A percentile compares a stretch with the other conserved stretches of the same genome.
Evolutionary conservation across 768 basidiomycete species (phyloP).

Genomic region (Russula sp.): DNA sequence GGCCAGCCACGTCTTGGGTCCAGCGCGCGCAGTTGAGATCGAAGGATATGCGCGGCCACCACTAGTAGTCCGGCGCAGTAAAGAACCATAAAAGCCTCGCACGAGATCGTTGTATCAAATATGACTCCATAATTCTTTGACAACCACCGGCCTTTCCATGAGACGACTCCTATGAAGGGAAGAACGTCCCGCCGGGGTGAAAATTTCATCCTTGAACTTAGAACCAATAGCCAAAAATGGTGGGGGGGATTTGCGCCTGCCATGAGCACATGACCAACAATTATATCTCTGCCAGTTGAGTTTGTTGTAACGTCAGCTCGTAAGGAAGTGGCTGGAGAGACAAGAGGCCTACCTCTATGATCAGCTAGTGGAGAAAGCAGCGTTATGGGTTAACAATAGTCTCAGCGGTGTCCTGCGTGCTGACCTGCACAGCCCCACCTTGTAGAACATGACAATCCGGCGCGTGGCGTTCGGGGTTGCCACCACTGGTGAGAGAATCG

Average conservation of each 20-base stretch:
- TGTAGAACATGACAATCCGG: neutral
- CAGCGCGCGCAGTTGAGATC: conserved; percentile 3
- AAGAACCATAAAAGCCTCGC: neutral
- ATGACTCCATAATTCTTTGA: neutral
- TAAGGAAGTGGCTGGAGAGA: no score
- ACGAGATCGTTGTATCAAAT: neutral
- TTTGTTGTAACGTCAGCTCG: no score
- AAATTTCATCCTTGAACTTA: neutral
- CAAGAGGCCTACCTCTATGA: no score
- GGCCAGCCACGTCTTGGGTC: neutral
- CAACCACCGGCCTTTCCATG: neutral
- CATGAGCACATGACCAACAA: neutral
- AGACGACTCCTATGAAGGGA: neutral
- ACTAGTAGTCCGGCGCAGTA: neutral
- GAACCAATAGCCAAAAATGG: neutral
- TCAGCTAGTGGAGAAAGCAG: no score
- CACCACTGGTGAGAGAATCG: no score
- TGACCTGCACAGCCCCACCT: neutral
- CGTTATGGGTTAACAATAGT: neutral
- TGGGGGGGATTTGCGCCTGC: neutral
- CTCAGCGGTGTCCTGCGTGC: no score
- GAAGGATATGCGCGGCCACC: neutral
- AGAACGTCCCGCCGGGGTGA: neutral
- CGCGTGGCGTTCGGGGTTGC: neutral
- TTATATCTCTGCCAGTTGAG: neutral